Base-by-base conservation (phyloP, 345 rosid species). In the Populus nigra region DNA sequence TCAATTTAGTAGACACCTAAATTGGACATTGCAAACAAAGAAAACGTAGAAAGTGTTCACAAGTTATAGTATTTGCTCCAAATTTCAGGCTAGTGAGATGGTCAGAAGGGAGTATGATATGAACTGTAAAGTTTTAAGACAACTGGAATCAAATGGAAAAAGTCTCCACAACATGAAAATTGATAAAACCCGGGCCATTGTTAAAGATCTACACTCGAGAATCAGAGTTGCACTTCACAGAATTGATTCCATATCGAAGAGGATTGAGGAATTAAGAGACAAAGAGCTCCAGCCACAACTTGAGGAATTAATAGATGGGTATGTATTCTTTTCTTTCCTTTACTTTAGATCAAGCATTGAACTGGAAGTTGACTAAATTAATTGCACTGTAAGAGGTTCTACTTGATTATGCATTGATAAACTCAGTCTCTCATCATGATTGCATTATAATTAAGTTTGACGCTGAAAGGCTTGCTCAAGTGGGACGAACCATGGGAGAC, bases 251-350 rank as follows among this genome's bases (percentile, higher is more conserved):
- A 88, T 96, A 80, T 96, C 99, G 25, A 89, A 87, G 83, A 87
- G 91, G 80, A 91, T 96, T 63, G 99, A 93, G 86, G 98, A 93
- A 72, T 82, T 96, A 57, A 89, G 98, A 67, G 99, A 96, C 90
- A 86, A 77, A 77, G 99, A 96, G 85, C 97, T 93, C 63, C 98
- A 96, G 80, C 99, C 98, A 39, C 99, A 96, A 78, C 94, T 96
- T 7, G 99, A 96, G 79, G 99, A 96, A 84, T 83, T 96, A 78
- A 94, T 96, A 47, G 88, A 89, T 82, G 99, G 98, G 99, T 96
- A 88, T 41, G 80, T 77, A 27, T 25, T 70, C 36, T 33, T 27
- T 5, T 73, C 47, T 15, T 38, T 67, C 53, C 18, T 15, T 73
- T 69, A 29, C 31, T 36, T 77, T 38, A 69, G 12, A 43, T 61